Evolutionary conservation across 2,329 filamentous ascomycete genomes (phyloP), one percentile per base, ranked within the genome.

Genomic region (Ceratocystis variospora): DNA sequence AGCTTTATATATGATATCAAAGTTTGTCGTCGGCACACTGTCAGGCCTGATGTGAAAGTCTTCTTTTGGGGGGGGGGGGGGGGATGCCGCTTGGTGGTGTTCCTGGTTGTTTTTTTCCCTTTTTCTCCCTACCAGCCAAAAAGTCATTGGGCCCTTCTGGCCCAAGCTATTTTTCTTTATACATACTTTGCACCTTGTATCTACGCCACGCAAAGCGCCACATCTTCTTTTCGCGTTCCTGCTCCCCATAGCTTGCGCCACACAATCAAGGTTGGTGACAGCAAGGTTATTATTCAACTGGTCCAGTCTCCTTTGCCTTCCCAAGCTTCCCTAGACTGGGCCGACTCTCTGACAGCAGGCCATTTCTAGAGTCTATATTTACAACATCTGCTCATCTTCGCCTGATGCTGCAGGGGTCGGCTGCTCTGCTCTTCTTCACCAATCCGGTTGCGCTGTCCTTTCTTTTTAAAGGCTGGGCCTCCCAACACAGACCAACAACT

Each of bases 371-470:
- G 19, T 53, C 44, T 66, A 63, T 31, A 62, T 57, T 50, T 25
- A 50, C 65, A 63, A 55, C 59, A 65, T 65, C 63, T 66, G 65
- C 59, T 31, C 65, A 66, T 46, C 33, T 55, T 63, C 44, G 61
- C 37, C 61, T 65, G 63, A 65, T 65, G 53, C 41, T 59, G 50
- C 53, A 65, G 63, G 53, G 67, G 69, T 65, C 44, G 45, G 8
- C 7, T n/a, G n/a, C 8, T 37, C 7, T n/a, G n/a, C 8, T 37
- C 55, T n/a, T 59, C 12, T 59, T 37, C 12, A 33, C 55, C 33
- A 37, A 33, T 37, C 55, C 28, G 17, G 7, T 37, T 59, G 55
- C 55, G 55, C 55, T 59, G 44, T 63, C 41, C 41, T 33, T 63
- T 63, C 61, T 50, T 63, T 63, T 63, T 63, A 46, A 46, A 48